Evolutionary conservation across 2,329 filamentous ascomycete genomes (phyloP).

Genomic region (Xylariaceae sp.): DNA sequence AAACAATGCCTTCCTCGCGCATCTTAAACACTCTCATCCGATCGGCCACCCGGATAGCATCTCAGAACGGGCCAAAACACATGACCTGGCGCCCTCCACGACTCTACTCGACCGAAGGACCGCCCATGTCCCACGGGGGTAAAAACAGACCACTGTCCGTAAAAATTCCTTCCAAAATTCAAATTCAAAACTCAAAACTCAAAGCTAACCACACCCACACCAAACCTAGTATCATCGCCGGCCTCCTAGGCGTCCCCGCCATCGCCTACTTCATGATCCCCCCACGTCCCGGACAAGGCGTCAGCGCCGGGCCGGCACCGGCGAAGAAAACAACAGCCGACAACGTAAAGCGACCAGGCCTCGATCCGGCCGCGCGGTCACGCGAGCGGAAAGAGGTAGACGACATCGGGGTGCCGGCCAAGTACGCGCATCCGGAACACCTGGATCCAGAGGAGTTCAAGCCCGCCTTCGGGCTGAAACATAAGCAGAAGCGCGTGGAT

Average conservation of each 20-base stretch:
- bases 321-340: background rate
- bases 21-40: slow-evolving; percentile 3
- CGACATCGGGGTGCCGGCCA: background rate
- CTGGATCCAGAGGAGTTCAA: slow-evolving; percentile 18
- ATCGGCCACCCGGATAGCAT: background rate
- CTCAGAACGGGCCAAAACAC: background rate
- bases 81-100: background rate
- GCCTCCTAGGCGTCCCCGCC: slow-evolving; percentile 10
- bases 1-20: slow-evolving; percentile 2
- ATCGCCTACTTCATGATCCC: slow-evolving; percentile 17
- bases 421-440: slow-evolving; percentile 18
- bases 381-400: slow-evolving; percentile 4
- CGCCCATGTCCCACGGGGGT: slow-evolving; percentile 3
- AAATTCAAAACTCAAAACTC: background rate
- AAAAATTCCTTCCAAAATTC: background rate
- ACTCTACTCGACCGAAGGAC: slow-evolving; percentile 6
- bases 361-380: slow-evolving; percentile 14
- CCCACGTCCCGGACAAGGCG: background rate
- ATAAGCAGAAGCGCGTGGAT: slow-evolving; percentile 19
- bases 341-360: background rate
- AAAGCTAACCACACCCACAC: background rate
- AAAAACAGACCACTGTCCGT: slow-evolving; percentile 14
- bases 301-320: too few species aligned
- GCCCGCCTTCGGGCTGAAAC: slow-evolving; percentile 15
- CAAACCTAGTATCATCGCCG: slow-evolving; percentile 12